A percentile compares a stretch with the other conserved stretches of the same genome.
Conservation (phyloP, 306 rosid species). For the Quercus bicolor region DNA sequence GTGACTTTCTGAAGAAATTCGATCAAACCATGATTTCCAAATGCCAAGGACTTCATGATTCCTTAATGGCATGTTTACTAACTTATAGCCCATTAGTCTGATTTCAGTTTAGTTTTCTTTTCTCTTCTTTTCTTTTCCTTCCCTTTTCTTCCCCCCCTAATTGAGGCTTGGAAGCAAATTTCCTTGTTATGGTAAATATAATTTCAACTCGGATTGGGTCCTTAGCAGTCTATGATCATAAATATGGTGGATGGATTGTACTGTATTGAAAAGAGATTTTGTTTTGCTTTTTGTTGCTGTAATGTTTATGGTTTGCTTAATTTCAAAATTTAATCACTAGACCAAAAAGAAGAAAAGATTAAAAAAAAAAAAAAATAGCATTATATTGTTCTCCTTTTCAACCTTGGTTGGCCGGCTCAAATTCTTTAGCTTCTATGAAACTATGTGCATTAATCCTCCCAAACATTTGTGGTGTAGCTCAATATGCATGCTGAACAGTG, state of each 20-base stretch:
- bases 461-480: too few relatives aligned
- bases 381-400: neutral
- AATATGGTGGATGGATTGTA: neutral
- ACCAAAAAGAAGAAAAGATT: neutral
- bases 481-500: neutral
- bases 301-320: neutral
- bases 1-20: neutral
- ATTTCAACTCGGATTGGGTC: neutral
- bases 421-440: neutral
- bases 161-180: neutral
- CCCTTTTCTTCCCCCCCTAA: neutral
- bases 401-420: neutral
- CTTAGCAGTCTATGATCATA: neutral
- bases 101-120: neutral
- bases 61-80: neutral
- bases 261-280: neutral
- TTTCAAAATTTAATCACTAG: neutral
- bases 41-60: neutral
- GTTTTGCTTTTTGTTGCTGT: neutral
- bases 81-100: constrained; percentile 2
- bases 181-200: neutral
- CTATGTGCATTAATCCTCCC: too few relatives aligned
- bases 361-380: neutral
- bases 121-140: neutral
- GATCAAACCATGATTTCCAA: neutral